Base-by-base conservation (phyloP, 192 early-diverging fungal species). In the Linnemannia exigua region DNA sequence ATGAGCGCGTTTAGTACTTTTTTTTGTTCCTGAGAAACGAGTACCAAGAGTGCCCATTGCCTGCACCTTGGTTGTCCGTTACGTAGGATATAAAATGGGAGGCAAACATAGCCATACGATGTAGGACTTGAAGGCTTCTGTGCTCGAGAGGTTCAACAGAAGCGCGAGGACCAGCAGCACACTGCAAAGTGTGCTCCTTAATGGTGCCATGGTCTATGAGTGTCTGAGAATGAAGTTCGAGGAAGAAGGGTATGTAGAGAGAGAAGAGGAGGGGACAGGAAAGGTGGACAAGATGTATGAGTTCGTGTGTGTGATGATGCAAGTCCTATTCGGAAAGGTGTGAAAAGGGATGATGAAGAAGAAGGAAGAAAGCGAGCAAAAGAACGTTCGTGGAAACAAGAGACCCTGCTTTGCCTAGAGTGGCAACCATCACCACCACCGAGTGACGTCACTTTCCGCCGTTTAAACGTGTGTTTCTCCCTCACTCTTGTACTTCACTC, bases 71-170 rank as follows among this genome's bases (percentile, higher is more conserved):
- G 58, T 63, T 63, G 3, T 31, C 31, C 12, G 11, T 63, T 31
- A 63, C 11, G 58, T 11, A 58, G n/a, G 22, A 25, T 58, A 15
- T 33, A n/a, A 58, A 11, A 58, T 22, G 6, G 22, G 47, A 31
- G 50, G 46, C 6, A 47, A 73, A 17, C 1, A 28, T 25, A 28
- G n/a, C 48, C 83, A 33, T 85, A 68, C 83, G 72, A 85, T 79
- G 2, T n/a, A n/a, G 12, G 54, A 7, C 48, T 52, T 79, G 68
- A 85, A 85, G 28, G 83, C 83, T 3, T 85, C 77, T 44, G 83
- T 78, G 66, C 28, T 70, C 8, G 72, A 69, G 51, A 85, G 58
- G 12, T 85, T 67, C 51, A 79, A 44, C 20, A 85, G 37, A 3
- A 61, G 35, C 37, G 54, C n/a, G 37, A 75, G 51, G 37, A 67